phyloP scores from a whole-genome alignment of 768 basidiomycete species.

The Glaciozyma martinii region DNA sequence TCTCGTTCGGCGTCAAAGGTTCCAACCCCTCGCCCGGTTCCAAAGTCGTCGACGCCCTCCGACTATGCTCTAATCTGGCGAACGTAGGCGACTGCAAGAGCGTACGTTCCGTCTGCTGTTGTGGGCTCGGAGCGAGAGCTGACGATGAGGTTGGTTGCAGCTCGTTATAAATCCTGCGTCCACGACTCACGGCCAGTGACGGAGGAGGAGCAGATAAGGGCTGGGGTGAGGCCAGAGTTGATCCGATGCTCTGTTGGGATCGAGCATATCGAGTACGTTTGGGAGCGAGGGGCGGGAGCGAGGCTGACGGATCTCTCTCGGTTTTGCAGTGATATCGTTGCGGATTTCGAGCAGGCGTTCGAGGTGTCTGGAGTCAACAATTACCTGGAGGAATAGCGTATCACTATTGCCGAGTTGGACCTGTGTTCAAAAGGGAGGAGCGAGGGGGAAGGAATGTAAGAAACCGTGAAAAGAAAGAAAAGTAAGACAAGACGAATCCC shows the following conservation, averaged over 20 bases:
- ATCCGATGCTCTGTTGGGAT: conserved; percentile 50
- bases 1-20: conserved; percentile 53
- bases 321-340: too few species aligned
- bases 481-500: too few species aligned
- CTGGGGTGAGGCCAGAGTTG: conserved; percentile 47
- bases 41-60: conserved; percentile 58
- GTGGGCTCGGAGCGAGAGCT: too few species aligned
- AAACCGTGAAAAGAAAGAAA: too few species aligned
- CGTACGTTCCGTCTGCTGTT: neutral
- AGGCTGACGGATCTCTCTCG: too few species aligned
- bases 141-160: neutral
- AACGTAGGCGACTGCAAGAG: conserved; percentile 49
- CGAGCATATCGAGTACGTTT: conserved; percentile 23
- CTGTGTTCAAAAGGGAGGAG: too few species aligned
- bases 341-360: too few species aligned
- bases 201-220: neutral
- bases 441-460: too few species aligned
- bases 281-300: too few species aligned
- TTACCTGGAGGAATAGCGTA: too few species aligned
- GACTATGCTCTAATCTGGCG: conserved; percentile 54
- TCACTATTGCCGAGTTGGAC: too few species aligned
- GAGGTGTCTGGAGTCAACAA: too few species aligned
- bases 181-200: neutral
- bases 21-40: conserved; percentile 19
- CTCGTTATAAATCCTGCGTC: neutral